These are phyloP conservation scores for Musa balbisiana DNA, from an alignment of 202 grass and related monocot species.

Conservation along the genomic window DNA sequence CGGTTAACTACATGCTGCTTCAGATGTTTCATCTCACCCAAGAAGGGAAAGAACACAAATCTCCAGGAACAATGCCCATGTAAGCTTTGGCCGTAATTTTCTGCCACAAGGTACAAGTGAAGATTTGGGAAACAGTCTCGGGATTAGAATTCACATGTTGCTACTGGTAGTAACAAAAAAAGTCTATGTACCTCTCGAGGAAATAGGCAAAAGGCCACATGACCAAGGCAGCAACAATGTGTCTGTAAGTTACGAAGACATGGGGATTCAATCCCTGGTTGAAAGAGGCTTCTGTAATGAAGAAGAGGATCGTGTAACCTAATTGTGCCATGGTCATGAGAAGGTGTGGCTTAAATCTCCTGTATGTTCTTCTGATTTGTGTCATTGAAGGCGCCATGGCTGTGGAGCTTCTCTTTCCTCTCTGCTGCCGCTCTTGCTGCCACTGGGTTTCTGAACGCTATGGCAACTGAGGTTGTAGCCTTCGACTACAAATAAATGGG, in stretches of 20 bases:
- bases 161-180: not conserved
- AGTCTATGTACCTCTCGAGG: conserved; percentile 51
- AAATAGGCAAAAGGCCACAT: conserved; percentile 67
- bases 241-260: conserved; percentile 69
- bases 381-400: not conserved
- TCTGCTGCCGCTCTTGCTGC: not conserved
- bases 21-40: conserved; percentile 35
- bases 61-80: conserved; percentile 62
- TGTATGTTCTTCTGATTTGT: not conserved
- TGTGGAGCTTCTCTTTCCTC: no score
- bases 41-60: conserved; percentile 64
- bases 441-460: no score
- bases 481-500: not conserved
- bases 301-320: conserved; percentile 85
- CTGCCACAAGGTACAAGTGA: conserved; percentile 23
- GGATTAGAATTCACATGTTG: no score
- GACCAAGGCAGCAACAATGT: conserved; percentile 49
- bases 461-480: no score
- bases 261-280: conserved; percentile 60
- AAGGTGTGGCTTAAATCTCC: conserved; percentile 54
- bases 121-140: not conserved
- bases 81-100: conserved; percentile 62
- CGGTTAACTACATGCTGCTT: not conserved
- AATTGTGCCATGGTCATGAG: conserved; percentile 68
- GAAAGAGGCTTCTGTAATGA: conserved; percentile 74